Percentiles rank a stretch among this genome's conserved stretches.
These are phyloP conservation scores for Fusarium subglutinans DNA, from an alignment of 2,329 filamentous ascomycete genomes.

Conservation along the genomic window DNA sequence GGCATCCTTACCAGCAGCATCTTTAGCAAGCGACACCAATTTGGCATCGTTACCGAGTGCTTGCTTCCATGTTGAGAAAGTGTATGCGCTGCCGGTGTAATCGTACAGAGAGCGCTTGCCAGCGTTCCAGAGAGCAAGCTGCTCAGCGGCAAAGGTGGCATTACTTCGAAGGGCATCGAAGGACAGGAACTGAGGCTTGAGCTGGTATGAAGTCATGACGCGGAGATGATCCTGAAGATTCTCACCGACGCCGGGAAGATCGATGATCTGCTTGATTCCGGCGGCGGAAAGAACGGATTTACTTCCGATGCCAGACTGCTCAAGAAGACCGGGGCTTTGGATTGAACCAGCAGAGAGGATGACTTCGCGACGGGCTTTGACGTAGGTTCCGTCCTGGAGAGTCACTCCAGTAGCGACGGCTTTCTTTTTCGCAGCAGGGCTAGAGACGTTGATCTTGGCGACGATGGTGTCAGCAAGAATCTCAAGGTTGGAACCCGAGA, in stretches of 20 bases:
- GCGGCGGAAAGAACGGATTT: conserved; percentile 56
- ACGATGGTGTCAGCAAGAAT: conserved; percentile 34
- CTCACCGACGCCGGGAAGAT: conserved; percentile 65
- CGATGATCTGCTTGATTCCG: conserved; percentile 57
- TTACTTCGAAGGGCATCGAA: conserved; percentile 33
- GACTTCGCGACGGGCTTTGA: conserved; percentile 29
- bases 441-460: conserved; percentile 23
- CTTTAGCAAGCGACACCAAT: conserved; percentile 16
- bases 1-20: conserved; percentile 41
- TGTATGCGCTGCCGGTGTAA: conserved; percentile 33
- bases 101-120: conserved; percentile 33
- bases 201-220: conserved; percentile 48
- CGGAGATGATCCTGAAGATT: conserved; percentile 50
- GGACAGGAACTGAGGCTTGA: conserved; percentile 25
- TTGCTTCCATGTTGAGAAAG: conserved; percentile 36
- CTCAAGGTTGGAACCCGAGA: conserved; percentile 52
- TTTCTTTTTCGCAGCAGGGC: conserved; percentile 31
- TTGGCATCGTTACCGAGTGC: conserved; percentile 22
- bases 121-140: conserved; percentile 32
- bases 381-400: conserved; percentile 15
- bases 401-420: conserved; percentile 30
- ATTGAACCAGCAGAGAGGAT: conserved; percentile 56
- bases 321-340: conserved; percentile 66
- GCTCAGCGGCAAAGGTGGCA: conserved; percentile 19
- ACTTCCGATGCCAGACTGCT: conserved; percentile 65